phyloP scores from a whole-genome alignment of 129 eudicot genomes.

The Helichrysum umbraculigerum region DNA sequence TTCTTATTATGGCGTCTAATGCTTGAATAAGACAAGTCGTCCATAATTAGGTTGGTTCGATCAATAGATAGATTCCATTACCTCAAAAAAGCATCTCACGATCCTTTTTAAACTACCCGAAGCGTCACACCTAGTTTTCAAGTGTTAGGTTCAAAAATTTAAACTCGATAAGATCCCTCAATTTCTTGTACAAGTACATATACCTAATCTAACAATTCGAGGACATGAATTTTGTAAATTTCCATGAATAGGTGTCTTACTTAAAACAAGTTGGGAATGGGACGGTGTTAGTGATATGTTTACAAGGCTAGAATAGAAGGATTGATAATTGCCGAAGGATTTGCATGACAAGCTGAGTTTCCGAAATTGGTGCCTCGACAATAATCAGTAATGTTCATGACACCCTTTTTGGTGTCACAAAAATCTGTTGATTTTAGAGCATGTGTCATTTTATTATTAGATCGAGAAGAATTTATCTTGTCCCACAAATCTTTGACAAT shows the following conservation, averaged over 20 bases:
- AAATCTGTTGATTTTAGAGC: neutral
- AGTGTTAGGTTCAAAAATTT: slow-evolving; percentile 11
- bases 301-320: neutral
- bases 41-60: slow-evolving; percentile 19
- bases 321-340: too few species aligned
- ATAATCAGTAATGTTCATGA: neutral
- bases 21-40: slow-evolving; percentile 24
- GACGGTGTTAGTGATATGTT: neutral
- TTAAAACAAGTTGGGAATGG: neutral
- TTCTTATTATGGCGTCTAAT: slow-evolving; percentile 15
- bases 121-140: slow-evolving; percentile 27
- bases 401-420: neutral
- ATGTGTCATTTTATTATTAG: too few species aligned
- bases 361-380: too few species aligned
- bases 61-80: slow-evolving; percentile 4
- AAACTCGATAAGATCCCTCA: slow-evolving; percentile 20
- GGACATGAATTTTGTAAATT: slow-evolving; percentile 20
- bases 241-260: neutral
- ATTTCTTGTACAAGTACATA: neutral
- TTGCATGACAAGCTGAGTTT: too few species aligned
- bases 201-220: neutral
- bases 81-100: slow-evolving; percentile 18
- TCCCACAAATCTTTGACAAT: too few species aligned
- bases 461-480: too few species aligned
- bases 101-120: slow-evolving; percentile 35